Conservation (phyloP, 2,329 filamentous ascomycete species). For the Drechslerella coelobrocha region DNA sequence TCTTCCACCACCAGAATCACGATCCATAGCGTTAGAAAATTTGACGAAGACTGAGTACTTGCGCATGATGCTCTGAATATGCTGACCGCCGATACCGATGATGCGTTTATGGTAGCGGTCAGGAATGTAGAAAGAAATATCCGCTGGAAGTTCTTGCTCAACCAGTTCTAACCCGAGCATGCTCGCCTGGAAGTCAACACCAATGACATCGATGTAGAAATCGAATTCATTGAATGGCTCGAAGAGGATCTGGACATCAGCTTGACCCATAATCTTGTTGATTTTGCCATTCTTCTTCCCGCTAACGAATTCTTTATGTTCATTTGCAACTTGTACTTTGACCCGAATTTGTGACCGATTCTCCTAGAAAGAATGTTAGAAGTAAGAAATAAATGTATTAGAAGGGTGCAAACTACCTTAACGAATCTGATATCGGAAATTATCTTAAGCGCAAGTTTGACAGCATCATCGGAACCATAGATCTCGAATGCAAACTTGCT, state of each 20-base stretch:
- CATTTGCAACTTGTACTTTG: slow-evolving; percentile 97
- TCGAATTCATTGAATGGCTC: slow-evolving; percentile 99
- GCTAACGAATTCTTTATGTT: slow-evolving; percentile 99
- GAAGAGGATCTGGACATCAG: slow-evolving; percentile 98
- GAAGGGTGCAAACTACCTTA: slow-evolving; percentile 59
- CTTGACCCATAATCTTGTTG: slow-evolving; percentile 99
- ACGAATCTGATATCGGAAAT: slow-evolving; percentile 92
- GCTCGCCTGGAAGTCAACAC: slow-evolving; percentile 88
- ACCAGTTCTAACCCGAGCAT: slow-evolving; percentile 91
- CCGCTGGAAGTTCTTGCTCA: slow-evolving; percentile 98
- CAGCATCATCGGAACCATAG: slow-evolving; percentile 92
- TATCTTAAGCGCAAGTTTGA: slow-evolving; percentile 92
- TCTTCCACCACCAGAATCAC: slow-evolving; percentile 74
- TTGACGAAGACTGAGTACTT: slow-evolving; percentile 99
- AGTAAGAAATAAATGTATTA: background rate
- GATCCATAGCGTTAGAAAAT: slow-evolving; percentile 98
- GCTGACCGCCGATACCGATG: slow-evolving; percentile 96
- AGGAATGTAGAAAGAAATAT: slow-evolving; percentile 97
- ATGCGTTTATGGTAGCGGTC: slow-evolving; percentile 99
- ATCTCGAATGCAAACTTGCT: slow-evolving; percentile 93
- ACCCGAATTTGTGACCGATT: slow-evolving; percentile 92
- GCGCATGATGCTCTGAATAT: slow-evolving; percentile 99
- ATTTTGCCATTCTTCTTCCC: slow-evolving; percentile 99
- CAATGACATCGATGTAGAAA: slow-evolving; percentile 98
- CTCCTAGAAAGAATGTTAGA: slow-evolving; percentile 59